Percentiles rank a stretch among this genome's conserved stretches.
These are phyloP conservation scores for Cephalotrichum gorgonifer DNA, from an alignment of 2,329 filamentous ascomycete genomes.

Conservation along the genomic window DNA sequence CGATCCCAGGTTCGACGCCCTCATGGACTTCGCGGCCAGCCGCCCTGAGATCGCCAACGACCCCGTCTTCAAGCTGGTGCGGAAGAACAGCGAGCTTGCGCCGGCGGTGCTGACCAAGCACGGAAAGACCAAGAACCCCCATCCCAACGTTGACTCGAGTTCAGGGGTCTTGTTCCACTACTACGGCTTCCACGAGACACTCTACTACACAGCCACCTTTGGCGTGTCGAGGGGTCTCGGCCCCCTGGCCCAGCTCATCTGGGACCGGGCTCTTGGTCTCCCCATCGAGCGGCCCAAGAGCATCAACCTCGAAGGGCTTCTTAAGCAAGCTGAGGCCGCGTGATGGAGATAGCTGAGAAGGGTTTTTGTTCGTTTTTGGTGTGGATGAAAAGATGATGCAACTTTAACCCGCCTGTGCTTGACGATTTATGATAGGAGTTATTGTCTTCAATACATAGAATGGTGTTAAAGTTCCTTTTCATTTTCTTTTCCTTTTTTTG, in stretches of 20 bases:
- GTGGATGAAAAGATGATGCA: not conserved
- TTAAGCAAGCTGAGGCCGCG: slow-evolving; percentile 51
- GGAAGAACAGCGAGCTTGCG: slow-evolving; percentile 85
- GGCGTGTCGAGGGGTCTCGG: slow-evolving; percentile 65
- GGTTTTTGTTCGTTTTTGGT: not conserved
- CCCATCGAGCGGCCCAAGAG: slow-evolving; percentile 98
- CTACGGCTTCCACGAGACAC: slow-evolving; percentile 93
- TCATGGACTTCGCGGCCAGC: slow-evolving; percentile 88
- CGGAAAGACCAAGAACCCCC: slow-evolving; percentile 97
- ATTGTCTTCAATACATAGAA: not conserved
- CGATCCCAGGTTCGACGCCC: slow-evolving; percentile 88
- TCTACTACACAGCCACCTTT: slow-evolving; percentile 80
- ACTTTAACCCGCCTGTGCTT: too few species aligned
- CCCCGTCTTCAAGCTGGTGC: slow-evolving; percentile 87
- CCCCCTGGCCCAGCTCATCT: slow-evolving; percentile 87
- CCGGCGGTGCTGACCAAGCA: slow-evolving; percentile 86
- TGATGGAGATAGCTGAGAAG: slow-evolving; percentile 15
- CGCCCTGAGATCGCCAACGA: slow-evolving; percentile 78
- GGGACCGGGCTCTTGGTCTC: slow-evolving; percentile 86
- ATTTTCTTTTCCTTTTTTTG: not conserved
- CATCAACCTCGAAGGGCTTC: slow-evolving; percentile 80
- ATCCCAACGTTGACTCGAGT: slow-evolving; percentile 90
- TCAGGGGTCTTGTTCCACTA: slow-evolving; percentile 96
- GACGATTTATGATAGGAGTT: not conserved
- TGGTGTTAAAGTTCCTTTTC: too few species aligned